Conservation (phyloP, 164 flowering plant genomes). For the Liquidambar formosana region DNA sequence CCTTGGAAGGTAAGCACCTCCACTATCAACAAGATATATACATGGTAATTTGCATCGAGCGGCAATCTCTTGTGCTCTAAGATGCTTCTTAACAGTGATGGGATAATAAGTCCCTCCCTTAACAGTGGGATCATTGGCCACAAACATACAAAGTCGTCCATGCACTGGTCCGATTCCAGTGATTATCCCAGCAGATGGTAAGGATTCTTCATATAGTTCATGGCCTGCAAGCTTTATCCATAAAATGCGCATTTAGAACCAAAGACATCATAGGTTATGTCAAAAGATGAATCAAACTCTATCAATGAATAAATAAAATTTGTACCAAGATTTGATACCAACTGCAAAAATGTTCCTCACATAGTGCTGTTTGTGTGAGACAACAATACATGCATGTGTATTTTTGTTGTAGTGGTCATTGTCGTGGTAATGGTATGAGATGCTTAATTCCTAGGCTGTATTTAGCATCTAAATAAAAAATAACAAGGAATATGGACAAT, state of each 20-base stretch:
- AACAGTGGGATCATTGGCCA: constrained; percentile 95
- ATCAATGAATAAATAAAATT: neutral
- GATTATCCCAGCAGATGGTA: constrained; percentile 90
- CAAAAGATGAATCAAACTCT: neutral
- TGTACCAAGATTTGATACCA: neutral
- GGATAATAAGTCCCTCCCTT: constrained; percentile 99
- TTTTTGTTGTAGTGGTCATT: no score
- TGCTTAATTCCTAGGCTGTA: no score
- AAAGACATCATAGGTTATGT: neutral
- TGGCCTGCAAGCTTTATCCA: constrained; percentile 88
- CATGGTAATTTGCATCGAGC: constrained; percentile 84
- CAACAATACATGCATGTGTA: no score
- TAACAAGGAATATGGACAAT: no score
- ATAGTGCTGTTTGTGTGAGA: no score
- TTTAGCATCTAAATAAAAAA: no score
- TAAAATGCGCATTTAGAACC: constrained; percentile 9
- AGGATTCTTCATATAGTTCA: constrained; percentile 77
- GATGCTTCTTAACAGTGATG: constrained; percentile 93
- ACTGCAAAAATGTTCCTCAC: no score
- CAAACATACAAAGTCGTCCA: constrained; percentile 91
- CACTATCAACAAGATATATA: constrained; percentile 96
- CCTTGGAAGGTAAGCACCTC: constrained; percentile 97
- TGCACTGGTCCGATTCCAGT: constrained; percentile 94
- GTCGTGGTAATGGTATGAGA: no score
- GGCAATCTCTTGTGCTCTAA: constrained; percentile 98